Evolutionary conservation across 2,329 filamentous ascomycete genomes (phyloP).

Genomic region (Aspergillus neotritici): DNA sequence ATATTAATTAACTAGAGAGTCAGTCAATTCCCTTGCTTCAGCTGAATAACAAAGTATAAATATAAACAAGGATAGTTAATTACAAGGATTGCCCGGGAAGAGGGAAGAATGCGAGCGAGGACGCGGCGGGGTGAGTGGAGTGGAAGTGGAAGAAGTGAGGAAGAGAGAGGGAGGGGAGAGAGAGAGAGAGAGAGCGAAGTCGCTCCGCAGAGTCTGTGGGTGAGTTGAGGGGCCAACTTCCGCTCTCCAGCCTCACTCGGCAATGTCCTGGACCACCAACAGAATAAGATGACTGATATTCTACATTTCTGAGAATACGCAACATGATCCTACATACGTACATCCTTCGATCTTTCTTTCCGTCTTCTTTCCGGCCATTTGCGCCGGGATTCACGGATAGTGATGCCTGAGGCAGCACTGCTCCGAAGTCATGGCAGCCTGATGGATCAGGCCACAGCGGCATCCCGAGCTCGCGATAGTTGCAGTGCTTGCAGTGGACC

Average conservation of each 20-base stretch:
- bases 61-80: no score
- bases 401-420: no score
- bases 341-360: conserved; percentile 16
- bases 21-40: neutral
- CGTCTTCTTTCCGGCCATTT: conserved; percentile 1
- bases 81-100: neutral
- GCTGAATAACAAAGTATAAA: no score
- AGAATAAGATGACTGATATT: no score
- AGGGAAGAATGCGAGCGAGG: conserved; percentile 1
- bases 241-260: no score
- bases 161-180: neutral
- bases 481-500: no score
- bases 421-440: neutral
- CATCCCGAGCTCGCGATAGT: conserved; percentile 1
- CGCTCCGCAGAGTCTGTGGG: conserved; percentile 5
- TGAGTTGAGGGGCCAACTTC: neutral
- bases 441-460: neutral
- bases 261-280: no score
- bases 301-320: no score
- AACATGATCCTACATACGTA: conserved; percentile 1
- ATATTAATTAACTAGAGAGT: neutral
- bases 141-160: neutral
- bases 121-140: neutral
- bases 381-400: no score
- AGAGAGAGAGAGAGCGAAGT: neutral